phyloP scores from a whole-genome alignment of 1,139 yeast genomes.

The Suhomyces ambrosiae region DNA sequence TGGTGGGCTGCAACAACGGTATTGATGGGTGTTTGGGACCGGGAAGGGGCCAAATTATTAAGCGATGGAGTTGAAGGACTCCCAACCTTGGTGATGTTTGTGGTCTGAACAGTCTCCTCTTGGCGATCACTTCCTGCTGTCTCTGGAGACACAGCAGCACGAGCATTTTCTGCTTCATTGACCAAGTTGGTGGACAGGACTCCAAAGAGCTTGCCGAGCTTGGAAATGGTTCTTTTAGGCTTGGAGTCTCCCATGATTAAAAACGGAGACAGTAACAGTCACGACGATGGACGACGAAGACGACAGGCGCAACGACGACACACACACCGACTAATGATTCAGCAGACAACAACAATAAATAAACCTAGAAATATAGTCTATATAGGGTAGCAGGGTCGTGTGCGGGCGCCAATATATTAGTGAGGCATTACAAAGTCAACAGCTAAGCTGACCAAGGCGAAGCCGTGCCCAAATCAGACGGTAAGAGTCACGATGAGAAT shows the following conservation, averaged over 20 bases:
- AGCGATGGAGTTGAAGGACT: too few species aligned
- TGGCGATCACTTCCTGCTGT: neutral
- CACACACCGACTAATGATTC: conserved; percentile 4
- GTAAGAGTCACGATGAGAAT: too few species aligned
- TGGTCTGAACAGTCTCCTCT: neutral
- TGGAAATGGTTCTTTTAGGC: conserved; percentile 32
- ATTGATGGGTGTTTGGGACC: conserved; percentile 19
- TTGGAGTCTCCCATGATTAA: conserved; percentile 29
- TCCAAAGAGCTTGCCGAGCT: conserved; percentile 39
- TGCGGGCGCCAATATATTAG: too few species aligned
- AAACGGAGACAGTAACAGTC: neutral
- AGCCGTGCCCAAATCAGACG: too few species aligned
- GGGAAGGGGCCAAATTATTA: conserved; percentile 14
- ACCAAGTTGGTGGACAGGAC: conserved; percentile 30
- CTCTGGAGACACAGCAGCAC: conserved; percentile 2
- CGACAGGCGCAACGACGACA: conserved; percentile 4
- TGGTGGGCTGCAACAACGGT: conserved; percentile 12
- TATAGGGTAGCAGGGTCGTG: neutral
- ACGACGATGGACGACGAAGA: conserved; percentile 8
- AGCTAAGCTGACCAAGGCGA: too few species aligned
- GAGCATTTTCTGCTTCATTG: conserved; percentile 11
- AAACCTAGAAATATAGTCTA: neutral
- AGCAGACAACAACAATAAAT: conserved; percentile 2
- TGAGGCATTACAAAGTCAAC: too few species aligned
- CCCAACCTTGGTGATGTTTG: too few species aligned